A percentile compares a stretch with the other conserved stretches of the same genome.
Conservation (phyloP, 2,329 filamentous ascomycete genomes). For the Penicillium paneum region DNA sequence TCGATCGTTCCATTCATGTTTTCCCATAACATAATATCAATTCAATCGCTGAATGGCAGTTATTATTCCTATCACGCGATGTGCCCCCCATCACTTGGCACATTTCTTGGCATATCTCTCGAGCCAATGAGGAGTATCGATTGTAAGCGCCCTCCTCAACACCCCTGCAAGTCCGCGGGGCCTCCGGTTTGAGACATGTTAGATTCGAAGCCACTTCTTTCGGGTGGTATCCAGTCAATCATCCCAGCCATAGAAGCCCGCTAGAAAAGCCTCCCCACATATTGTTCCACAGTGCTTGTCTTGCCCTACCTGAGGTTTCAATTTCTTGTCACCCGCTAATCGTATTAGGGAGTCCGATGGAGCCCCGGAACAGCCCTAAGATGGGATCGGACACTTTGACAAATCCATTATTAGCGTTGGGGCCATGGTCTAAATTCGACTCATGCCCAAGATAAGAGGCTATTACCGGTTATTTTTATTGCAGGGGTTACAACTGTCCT, state of each 20-base stretch:
- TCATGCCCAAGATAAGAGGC: background rate
- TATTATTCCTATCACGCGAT: background rate
- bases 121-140: background rate
- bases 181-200: conserved; percentile 1
- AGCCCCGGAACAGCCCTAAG: background rate
- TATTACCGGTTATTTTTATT: background rate
- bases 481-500: background rate
- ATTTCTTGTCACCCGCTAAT: background rate
- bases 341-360: background rate
- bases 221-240: background rate
- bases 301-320: background rate
- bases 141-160: background rate
- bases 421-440: background rate
- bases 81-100: background rate
- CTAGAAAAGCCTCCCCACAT: background rate
- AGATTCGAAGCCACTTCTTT: background rate
- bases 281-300: background rate
- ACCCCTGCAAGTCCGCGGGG: conserved; percentile 1
- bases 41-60: background rate
- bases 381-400: too few relatives aligned
- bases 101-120: background rate
- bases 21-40: background rate
- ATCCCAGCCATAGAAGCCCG: background rate
- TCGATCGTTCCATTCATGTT: background rate
- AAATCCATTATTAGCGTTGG: background rate